A percentile compares a stretch with the other conserved stretches of the same genome.
phyloP scores from a whole-genome alignment of 192 early-diverging fungal species.

The Coemansia sp. region DNA sequence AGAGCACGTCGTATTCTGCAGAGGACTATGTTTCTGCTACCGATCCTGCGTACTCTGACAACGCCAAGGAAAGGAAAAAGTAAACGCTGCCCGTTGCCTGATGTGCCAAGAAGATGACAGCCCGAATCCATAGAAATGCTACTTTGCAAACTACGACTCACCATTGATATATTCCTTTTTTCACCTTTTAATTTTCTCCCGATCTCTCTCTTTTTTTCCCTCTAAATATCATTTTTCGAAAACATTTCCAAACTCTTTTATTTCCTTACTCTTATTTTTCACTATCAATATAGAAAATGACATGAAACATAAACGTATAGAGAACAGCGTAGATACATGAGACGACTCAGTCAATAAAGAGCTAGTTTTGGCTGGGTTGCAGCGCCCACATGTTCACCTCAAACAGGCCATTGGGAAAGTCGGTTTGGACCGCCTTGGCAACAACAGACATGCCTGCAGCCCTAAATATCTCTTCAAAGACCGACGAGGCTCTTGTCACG shows the following conservation, averaged over 20 bases:
- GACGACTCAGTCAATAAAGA: no score
- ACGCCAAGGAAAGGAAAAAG: constrained; percentile 5
- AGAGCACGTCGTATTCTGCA: background rate
- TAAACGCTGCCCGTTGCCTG: background rate
- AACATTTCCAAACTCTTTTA: no score
- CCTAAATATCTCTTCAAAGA: constrained; percentile 61
- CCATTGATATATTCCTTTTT: background rate
- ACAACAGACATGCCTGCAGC: constrained; percentile 62
- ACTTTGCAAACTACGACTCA: no score
- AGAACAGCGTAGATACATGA: no score
- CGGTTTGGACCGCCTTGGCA: constrained; percentile 62
- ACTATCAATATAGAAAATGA: no score
- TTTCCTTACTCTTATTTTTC: no score
- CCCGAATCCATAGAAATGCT: no score
- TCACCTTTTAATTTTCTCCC: background rate
- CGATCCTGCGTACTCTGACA: constrained; percentile 7
- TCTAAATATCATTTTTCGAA: no score
- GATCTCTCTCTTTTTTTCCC: no score
- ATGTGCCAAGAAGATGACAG: no score
- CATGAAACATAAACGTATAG: no score
- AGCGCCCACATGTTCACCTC: constrained; percentile 66
- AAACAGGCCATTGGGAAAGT: constrained; percentile 66
- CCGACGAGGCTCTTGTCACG: constrained; percentile 54
- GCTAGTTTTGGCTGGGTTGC: no score
- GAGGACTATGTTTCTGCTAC: background rate